Evolutionary conservation across 345 rosid species (phyloP).

Genomic region (Gossypium mustelinum): DNA sequence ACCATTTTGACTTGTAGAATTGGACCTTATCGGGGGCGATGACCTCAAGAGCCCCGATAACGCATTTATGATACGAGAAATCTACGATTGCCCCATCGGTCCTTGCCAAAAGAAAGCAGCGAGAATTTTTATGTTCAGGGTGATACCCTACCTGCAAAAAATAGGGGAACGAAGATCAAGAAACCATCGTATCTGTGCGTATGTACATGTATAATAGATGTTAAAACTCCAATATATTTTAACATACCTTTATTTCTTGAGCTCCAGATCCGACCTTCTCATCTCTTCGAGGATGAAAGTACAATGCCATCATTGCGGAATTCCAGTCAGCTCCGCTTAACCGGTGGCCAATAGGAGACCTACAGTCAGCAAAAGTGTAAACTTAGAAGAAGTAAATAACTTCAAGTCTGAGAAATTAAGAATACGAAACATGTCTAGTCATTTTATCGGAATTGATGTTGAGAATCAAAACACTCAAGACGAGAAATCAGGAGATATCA

Average conservation of each 20-base stretch:
- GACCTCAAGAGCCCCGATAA: slow-evolving; percentile 59
- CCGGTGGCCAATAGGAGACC: slow-evolving; percentile 52
- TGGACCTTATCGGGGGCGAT: slow-evolving; percentile 55
- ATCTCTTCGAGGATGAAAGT: slow-evolving; percentile 69
- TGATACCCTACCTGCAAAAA: slow-evolving; percentile 53
- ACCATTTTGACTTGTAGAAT: slow-evolving; percentile 41
- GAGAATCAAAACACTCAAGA: no score
- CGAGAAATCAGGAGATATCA: no score
- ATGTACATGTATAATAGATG: no score
- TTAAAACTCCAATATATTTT: no score
- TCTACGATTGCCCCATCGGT: slow-evolving; percentile 67
- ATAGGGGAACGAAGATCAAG: background rate
- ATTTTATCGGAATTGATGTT: no score
- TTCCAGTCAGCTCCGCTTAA: slow-evolving; percentile 50
- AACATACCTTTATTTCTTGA: slow-evolving; percentile 52
- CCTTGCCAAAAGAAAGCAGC: slow-evolving; percentile 70
- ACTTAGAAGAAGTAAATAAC: slow-evolving; percentile 29
- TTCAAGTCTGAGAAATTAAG: slow-evolving; percentile 44
- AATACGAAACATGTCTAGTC: no score
- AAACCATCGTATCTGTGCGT: background rate
- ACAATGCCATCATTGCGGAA: slow-evolving; percentile 44
- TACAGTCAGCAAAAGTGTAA: slow-evolving; percentile 19
- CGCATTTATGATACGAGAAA: slow-evolving; percentile 83
- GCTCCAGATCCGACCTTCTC: slow-evolving; percentile 77
- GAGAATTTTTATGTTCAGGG: slow-evolving; percentile 45